Evolutionary conservation across 495 filamentous ascomycete genomes (phyloP).

Genomic region (Poronia punctata): DNA sequence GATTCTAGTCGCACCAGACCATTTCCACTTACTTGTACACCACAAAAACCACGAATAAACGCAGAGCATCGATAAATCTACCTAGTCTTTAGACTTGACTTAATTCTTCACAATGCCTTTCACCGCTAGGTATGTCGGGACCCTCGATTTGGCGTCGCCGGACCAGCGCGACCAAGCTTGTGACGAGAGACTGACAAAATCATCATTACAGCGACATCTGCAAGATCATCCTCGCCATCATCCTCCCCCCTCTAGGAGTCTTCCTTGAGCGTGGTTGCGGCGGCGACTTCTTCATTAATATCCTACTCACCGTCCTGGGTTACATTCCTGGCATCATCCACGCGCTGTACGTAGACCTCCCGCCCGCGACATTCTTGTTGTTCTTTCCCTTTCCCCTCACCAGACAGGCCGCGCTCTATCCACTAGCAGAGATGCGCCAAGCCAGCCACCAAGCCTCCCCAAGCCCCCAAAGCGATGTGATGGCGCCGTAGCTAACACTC

Average conservation of each 20-base stretch:
- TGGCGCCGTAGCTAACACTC: constrained; percentile 7
- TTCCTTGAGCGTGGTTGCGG: constrained; percentile 85
- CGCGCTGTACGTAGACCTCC: constrained; percentile 46
- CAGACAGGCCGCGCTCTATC: neutral
- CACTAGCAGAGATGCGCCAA: neutral
- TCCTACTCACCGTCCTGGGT: constrained; percentile 76
- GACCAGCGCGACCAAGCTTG: too few species aligned
- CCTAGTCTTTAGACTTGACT: neutral
- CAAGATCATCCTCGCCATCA: constrained; percentile 83
- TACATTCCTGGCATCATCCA: constrained; percentile 73
- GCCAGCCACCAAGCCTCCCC: neutral
- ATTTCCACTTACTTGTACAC: neutral
- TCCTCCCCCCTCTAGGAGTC: constrained; percentile 84
- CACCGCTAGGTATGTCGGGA: constrained; percentile 44
- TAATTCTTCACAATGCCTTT: constrained; percentile 53
- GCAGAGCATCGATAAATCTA: too few species aligned
- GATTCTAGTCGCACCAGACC: too few species aligned
- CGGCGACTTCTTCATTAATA: constrained; percentile 79
- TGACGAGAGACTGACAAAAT: constrained; percentile 2
- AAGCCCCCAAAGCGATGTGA: neutral
- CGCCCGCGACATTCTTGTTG: neutral
- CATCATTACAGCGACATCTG: constrained; percentile 67
- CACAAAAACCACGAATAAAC: too few species aligned
- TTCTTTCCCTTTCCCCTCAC: neutral
- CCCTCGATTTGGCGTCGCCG: neutral